Evolutionary conservation across 805 yeast genomes (phyloP).

Genomic region (Metschnikowia chrysomelidarum): DNA sequence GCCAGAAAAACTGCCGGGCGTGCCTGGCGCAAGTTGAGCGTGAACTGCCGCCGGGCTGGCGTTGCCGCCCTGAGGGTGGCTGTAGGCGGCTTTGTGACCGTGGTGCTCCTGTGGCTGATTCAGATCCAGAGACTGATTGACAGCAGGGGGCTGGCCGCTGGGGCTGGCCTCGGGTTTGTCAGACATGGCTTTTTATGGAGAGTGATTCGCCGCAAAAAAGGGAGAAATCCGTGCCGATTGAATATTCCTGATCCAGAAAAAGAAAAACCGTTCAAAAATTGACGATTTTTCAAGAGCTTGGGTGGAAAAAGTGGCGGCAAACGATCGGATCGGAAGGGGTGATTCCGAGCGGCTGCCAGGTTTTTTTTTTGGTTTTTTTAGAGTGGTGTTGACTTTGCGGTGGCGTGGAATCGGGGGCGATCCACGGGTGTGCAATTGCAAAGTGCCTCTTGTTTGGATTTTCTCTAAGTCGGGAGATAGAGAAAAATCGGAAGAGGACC

Average conservation of each 20-base stretch:
- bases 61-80: constrained; percentile 1
- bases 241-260: too few species aligned
- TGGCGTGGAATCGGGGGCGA: constrained; percentile 7
- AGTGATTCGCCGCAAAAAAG: too few species aligned
- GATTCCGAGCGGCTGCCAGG: not conserved
- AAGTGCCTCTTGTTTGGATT: constrained; percentile 7
- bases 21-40: constrained; percentile 1
- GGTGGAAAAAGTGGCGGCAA: too few species aligned
- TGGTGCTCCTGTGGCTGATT: constrained; percentile 10
- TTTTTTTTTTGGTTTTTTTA: not conserved
- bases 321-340: constrained; percentile 1
- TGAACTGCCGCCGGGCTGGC: constrained; percentile 3
- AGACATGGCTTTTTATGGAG: constrained; percentile 11
- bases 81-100: constrained; percentile 5
- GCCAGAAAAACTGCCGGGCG: constrained; percentile 9
- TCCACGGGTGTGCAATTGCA: constrained; percentile 13
- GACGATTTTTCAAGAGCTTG: too few species aligned
- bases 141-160: constrained; percentile 4
- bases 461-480: too few species aligned
- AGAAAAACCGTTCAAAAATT: too few species aligned
- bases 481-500: constrained; percentile 2
- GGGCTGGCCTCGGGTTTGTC: constrained; percentile 11
- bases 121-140: constrained; percentile 1
- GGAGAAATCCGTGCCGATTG: too few species aligned
- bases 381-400: constrained; percentile 1